Evolutionary conservation across 495 filamentous ascomycete genomes (phyloP), one percentile per base, ranked within the genome.

Genomic region (Aspergillus haitiensis): DNA sequence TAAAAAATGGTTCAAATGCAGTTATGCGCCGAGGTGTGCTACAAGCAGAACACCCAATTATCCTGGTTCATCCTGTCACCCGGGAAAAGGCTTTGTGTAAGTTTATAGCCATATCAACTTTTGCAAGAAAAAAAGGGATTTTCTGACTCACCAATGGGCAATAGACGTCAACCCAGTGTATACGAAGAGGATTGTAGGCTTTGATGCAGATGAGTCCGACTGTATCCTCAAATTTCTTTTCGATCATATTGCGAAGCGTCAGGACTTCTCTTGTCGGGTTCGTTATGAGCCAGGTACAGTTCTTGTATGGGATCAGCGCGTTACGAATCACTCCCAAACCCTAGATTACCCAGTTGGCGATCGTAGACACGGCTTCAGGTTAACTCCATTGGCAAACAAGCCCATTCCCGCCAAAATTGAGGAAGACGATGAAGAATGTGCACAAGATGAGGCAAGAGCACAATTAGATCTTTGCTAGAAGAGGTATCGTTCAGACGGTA

Each of bases 21-120:
- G 76, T 76, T 2, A 86, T 91, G 6, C 81, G 90, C 6, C 82
- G 89, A 3, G 86, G 87, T 18, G 83, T 87, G 1, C 77, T 90
- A 39, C 81, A 73, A 45, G 85, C 82, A 0, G 75, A 86, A 50
- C 90, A 93, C 58, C 89, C 89, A 8, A 75, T 93, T 6, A 81
- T 93, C 45, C 78, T 88, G 10, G 21, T 58, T 1, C 56, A 58
- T 33, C 56, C 56, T 18, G 21, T 27, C 21, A 27, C 21, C 21
- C 21, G 21, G 21, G 21, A 27, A 27, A 27, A 27, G 21, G 21
- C 21, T 3, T 27, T 27, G 21, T 27, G 56, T 58, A 42, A n/a
- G 47, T 32, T 13, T 44, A 7, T 39, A 3, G 18, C 13, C 34
- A 10, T 39, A 8, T 6, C 7, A 4, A 5, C 11, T n/a, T 6